phyloP scores from a whole-genome alignment of 2,329 filamentous ascomycete genomes.

The Verticillium albo-atrum region DNA sequence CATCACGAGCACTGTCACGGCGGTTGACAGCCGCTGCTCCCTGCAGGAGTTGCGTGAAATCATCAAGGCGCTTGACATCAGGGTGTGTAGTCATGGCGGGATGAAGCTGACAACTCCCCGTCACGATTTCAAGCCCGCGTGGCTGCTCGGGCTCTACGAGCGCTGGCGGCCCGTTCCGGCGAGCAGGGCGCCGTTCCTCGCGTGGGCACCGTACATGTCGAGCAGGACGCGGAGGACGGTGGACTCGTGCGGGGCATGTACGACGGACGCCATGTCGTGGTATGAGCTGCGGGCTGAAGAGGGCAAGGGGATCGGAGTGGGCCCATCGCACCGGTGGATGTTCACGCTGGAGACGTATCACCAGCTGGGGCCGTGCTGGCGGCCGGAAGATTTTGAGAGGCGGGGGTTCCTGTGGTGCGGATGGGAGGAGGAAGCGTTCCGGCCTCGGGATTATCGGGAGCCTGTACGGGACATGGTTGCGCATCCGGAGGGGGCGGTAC shows the following conservation, averaged over 20 bases:
- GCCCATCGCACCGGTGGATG: neutral
- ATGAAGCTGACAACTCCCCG: neutral
- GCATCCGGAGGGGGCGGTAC: neutral
- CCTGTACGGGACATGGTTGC: neutral
- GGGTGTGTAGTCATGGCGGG: neutral
- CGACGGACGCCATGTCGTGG: neutral
- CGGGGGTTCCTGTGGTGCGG: neutral
- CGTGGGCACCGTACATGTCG: neutral
- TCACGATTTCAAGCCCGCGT: neutral
- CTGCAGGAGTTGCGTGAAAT: neutral
- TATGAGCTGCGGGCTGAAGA: neutral
- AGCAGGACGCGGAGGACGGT: neutral
- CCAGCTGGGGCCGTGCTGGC: neutral
- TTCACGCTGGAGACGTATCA: neutral
- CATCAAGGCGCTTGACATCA: neutral
- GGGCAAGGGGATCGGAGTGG: neutral
- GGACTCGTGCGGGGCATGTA: neutral
- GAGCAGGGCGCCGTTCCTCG: neutral
- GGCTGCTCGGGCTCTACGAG: neutral
- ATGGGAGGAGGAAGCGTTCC: neutral
- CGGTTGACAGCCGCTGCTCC: neutral
- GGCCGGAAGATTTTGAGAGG: neutral
- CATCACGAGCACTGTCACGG: neutral
- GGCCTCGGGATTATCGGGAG: neutral
- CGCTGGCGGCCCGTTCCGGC: neutral